Evolutionary conservation across 768 basidiomycete genomes (phyloP).

Genomic region (Trametes gibbosa): DNA sequence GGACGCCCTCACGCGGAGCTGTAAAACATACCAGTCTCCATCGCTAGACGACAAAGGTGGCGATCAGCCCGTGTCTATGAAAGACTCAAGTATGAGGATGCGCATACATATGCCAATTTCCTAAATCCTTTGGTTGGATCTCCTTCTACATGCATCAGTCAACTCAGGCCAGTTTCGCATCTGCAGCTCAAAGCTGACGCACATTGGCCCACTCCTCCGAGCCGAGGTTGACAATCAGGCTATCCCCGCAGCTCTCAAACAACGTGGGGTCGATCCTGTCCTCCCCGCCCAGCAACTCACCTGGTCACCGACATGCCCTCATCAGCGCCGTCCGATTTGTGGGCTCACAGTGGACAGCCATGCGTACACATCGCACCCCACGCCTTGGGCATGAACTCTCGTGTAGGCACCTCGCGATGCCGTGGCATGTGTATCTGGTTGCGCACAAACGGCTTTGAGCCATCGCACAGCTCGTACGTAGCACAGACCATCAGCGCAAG

Average conservation of each 20-base stretch:
- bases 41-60: constrained; percentile 12
- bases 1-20: too few relatives aligned
- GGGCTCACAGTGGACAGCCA: background rate
- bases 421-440: constrained; percentile 36
- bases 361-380: constrained; percentile 24
- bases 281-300: constrained; percentile 36
- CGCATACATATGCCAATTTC: constrained; percentile 35
- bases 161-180: background rate
- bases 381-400: constrained; percentile 29
- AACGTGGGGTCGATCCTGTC: constrained; percentile 32
- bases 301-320: constrained; percentile 19
- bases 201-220: constrained; percentile 28
- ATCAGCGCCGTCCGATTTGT: too few relatives aligned
- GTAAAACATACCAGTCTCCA: constrained; percentile 27
- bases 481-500: background rate
- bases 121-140: constrained; percentile 30
- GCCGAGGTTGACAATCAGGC: constrained; percentile 39
- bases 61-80: background rate
- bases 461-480: background rate
- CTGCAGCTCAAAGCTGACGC: background rate
- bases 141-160: constrained; percentile 5
- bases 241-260: constrained; percentile 30
- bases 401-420: constrained; percentile 25
- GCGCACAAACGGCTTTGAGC: background rate
- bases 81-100: background rate